Evolutionary conservation across 306 rosid genomes (phyloP), one percentile per base, ranked within the genome.

Genomic region (Vachellia pachyceras): DNA sequence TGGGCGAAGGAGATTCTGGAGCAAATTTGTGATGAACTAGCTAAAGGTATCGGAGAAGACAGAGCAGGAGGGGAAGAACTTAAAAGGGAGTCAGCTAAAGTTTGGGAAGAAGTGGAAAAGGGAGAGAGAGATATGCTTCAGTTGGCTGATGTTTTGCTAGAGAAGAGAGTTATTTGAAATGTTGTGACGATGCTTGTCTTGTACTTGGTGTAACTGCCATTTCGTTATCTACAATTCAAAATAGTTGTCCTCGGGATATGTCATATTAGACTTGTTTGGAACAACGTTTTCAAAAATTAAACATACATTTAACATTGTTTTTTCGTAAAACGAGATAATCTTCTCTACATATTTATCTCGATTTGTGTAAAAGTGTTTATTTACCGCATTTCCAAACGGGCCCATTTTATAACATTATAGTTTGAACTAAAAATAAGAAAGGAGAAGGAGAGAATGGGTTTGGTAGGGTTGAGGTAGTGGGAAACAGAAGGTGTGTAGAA

Each of bases 121-220:
- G 99, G n/a, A n/a, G n/a, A 95, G 87, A 90, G 97, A 83, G 92
- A 92, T 75, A 95, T 95, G 99, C 97, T 95, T 82, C 99, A 90
- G 83, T 61, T 95, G 55, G 99, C 97, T 0, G 97, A 95, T 82
- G 86, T 91, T 50, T 84, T 91, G 73, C 89, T 97, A 0, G 99
- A 95, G 88, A 97, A 95, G 84, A 90, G 99, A 87, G 97, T 95
- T n/a, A n/a, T n/a, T n/a, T n/a, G n/a, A n/a, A n/a, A n/a, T n/a
- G n/a, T n/a, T n/a, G n/a, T n/a, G n/a, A n/a, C n/a, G n/a, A n/a
- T n/a, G n/a, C n/a, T n/a, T n/a, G n/a, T n/a, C n/a, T n/a, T n/a
- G n/a, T n/a, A n/a, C n/a, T n/a, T n/a, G n/a, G n/a, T n/a, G n/a
- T n/a, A n/a, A n/a, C n/a, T n/a, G n/a, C n/a, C n/a, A n/a, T n/a